Base-by-base conservation (phyloP, 805 yeast genomes). In the Candida tibetensis region DNA sequence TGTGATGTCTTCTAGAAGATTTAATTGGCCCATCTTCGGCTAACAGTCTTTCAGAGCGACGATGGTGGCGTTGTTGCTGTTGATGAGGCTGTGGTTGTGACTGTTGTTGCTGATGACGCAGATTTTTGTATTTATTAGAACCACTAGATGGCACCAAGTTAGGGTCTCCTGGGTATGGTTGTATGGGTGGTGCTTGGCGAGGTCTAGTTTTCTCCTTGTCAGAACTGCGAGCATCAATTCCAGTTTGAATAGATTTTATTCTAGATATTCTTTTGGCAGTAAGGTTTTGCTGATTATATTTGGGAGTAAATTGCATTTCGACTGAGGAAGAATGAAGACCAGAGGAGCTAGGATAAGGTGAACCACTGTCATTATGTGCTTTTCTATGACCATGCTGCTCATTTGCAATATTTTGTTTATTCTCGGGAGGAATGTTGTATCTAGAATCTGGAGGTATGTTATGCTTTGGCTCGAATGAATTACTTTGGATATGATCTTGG, bases 331-430 rank as follows among this genome's bases (percentile, higher is more conserved):
- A 25, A 29, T 39, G 38, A 5, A 42, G 28, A 4, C 50, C 40
- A 6, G 48, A 33, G 1, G 54, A 45, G 7, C 42, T 32, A 18
- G 51, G 51, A 37, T 57, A 57, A 4, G 60, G 60, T 6, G 60
- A 53, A 16, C 52, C 55, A n/a, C 40, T 23, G 5, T 19, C 15
- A 13, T 12, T 22, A 7, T 9, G 32, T 10, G 25, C 7, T 21
- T 7, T 7, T 10, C 25, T 7, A 10, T 21, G 10, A 10, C 25
- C 25, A 21, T 7, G 9, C 10, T 21, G 25, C 9, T 21, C 25
- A 7, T 21, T 7, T 7, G 25, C 9, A 7, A 7, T 21, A 7
- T 7, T 21, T 7, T 21, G 25, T 10, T 10, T 7, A 10, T 10
- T 21, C 25, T 21, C 25, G 25, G 25, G 25, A 21, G 25, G 25